Evolutionary conservation across 225 moss, liverwort and hornwort species (phyloP).

Genomic region (Rhytidiadelphus loreus): DNA sequence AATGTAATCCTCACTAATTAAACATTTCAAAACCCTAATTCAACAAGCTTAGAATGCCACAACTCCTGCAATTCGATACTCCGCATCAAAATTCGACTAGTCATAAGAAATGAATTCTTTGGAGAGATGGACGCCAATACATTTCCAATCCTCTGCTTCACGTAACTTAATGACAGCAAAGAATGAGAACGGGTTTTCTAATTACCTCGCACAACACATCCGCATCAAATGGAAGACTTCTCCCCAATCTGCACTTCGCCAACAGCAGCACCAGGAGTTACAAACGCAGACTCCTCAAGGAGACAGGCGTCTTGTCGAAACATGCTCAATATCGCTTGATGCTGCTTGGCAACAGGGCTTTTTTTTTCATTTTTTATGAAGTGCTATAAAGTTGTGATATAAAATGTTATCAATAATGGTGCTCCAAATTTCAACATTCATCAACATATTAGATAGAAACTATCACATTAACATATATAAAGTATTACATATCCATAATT

Average conservation of each 20-base stretch:
- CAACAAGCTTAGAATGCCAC: not conserved
- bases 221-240: conserved; percentile 84
- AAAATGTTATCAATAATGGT: too few species aligned
- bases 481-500: too few species aligned
- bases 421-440: too few species aligned
- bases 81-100: not conserved
- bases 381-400: too few species aligned
- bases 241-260: conserved; percentile 73
- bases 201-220: conserved; percentile 50
- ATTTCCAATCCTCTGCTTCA: too few species aligned
- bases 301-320: conserved; percentile 60
- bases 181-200: not conserved
- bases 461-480: too few species aligned
- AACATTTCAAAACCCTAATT: not conserved
- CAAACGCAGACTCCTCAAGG: conserved; percentile 54
- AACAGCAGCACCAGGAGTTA: conserved; percentile 69
- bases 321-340: conserved; percentile 58
- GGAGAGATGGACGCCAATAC: not conserved
- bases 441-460: too few species aligned
- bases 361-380: too few species aligned
- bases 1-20: not conserved
- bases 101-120: not conserved
- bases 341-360: too few species aligned
- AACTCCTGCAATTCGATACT: not conserved
- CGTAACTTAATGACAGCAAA: not conserved